Conservation (phyloP, 179 eudicot genomes). For the Corrigiola litoralis region DNA sequence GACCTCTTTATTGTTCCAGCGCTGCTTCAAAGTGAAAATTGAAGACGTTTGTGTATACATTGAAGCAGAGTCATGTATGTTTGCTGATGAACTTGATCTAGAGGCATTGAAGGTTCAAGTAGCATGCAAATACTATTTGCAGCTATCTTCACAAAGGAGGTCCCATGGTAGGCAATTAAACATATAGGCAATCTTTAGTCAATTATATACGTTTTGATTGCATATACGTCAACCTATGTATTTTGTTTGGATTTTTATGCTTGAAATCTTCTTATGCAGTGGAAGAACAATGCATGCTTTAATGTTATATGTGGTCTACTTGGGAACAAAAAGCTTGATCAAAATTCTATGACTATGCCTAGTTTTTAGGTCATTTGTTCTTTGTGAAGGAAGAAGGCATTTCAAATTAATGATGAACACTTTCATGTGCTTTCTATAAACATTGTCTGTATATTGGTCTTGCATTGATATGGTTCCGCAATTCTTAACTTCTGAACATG, state of each 20-base stretch:
- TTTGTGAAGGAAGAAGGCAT: neutral
- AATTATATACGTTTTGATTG: neutral
- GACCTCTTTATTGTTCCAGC: constrained; percentile 31
- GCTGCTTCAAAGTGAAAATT: constrained; percentile 50
- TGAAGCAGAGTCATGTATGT: constrained; percentile 31
- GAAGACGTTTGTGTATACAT: constrained; percentile 51
- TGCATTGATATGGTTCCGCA: neutral
- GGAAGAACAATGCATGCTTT: no score
- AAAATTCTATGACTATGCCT: no score
- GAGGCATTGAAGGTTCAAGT: constrained; percentile 65
- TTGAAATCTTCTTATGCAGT: no score
- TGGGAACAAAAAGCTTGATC: no score
- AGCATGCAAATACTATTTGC: constrained; percentile 79
- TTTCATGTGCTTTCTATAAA: neutral
- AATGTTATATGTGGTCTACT: no score
- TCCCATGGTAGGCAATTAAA: constrained; percentile 47
- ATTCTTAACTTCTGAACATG: neutral
- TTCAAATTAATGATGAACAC: neutral
- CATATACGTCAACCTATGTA: neutral
- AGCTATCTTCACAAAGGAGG: constrained; percentile 58
- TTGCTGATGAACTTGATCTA: constrained; percentile 49
- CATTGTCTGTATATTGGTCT: neutral
- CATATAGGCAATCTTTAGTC: neutral
- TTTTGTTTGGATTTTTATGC: neutral
- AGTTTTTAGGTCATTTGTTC: neutral